Evolutionary conservation across 495 filamentous ascomycete genomes (phyloP).

Genomic region (Massariosphaeria phaeospora): DNA sequence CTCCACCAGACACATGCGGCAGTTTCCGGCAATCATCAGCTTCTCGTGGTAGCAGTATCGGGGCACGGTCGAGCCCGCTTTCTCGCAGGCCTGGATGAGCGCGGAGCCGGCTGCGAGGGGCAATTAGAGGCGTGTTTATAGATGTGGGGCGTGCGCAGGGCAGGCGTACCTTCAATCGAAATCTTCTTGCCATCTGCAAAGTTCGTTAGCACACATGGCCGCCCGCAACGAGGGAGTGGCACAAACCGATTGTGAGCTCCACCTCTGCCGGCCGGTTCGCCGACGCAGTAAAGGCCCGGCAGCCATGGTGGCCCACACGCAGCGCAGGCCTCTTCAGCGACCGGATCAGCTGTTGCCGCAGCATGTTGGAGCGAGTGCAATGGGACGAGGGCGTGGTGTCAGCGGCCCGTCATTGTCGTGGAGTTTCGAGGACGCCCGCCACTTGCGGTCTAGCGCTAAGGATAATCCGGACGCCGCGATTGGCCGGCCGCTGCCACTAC

Average conservation of each 20-base stretch:
- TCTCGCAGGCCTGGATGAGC: conserved; percentile 97
- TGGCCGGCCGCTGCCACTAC: conserved; percentile 28
- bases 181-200: conserved; percentile 87
- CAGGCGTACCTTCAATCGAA: conserved; percentile 76
- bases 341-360: conserved; percentile 80
- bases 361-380: conserved; percentile 61
- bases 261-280: conserved; percentile 74
- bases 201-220: conserved; percentile 35
- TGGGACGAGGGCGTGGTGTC: conserved; percentile 35
- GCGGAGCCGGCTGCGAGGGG: conserved; percentile 66
- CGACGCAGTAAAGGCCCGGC: conserved; percentile 71
- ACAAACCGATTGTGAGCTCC: conserved; percentile 86
- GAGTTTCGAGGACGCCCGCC: background rate
- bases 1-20: conserved; percentile 98
- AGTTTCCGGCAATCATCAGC: conserved; percentile 97
- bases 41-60: conserved; percentile 99
- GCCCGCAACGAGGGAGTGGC: conserved; percentile 17
- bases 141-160: conserved; percentile 36
- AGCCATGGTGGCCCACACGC: conserved; percentile 56
- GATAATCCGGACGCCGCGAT: conserved; percentile 29
- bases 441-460: background rate
- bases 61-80: conserved; percentile 85
- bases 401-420: conserved; percentile 30
- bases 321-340: conserved; percentile 75
- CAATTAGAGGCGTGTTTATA: conserved; percentile 27